Base-by-base conservation (phyloP, 768 basidiomycete species). In the Crucibulum laeve region DNA sequence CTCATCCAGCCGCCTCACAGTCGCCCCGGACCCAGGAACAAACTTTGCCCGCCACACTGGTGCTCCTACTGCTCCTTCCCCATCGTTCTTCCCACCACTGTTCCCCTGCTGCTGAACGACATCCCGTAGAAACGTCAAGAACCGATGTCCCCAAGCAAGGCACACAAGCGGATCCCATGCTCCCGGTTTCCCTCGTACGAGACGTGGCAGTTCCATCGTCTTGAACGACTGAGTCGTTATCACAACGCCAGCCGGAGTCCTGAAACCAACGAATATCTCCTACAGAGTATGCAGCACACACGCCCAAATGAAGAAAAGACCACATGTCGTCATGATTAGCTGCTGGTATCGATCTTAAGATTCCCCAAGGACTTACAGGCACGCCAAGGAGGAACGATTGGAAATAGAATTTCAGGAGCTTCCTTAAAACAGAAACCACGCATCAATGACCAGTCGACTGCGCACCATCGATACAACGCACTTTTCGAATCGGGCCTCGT, bases 321-420 rank as follows among this genome's bases (percentile, higher is more conserved):
- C 41, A 55, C 40, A 36, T 6, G 10, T 10, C 17, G 35, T 8
- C 18, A 36, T 10, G 6, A 36, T 19, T 17, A 7, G 35, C 7
- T 10, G 10, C 10, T 17, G 35, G 8, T 36, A 36, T 36, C 35
- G 35, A 36, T 36, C 35, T 10, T 17, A n/a, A n/a, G 17, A 10
- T 36, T 11, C 7, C 8, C 18, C 8, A 10, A n/a, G 8, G 21
- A 43, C 82, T 53, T 59, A 86, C 86, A 17, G 91, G 91, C n/a
- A 94, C 90, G 38, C 91, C 92, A 42, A 94, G 77, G 21, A 94
- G 74, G 61, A 91, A 93, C 1, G 90, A 92, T 56, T 94, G 91
- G 47, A 91, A 80, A 69, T 92, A 93, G 62, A 91, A 91, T 56
- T 90, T 92, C 45, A 94, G 77, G n/a, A 94, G 67, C 58, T 94